Evolutionary conservation across 257 asterid genomes (phyloP).

Genomic region (Agastache rugosa): DNA sequence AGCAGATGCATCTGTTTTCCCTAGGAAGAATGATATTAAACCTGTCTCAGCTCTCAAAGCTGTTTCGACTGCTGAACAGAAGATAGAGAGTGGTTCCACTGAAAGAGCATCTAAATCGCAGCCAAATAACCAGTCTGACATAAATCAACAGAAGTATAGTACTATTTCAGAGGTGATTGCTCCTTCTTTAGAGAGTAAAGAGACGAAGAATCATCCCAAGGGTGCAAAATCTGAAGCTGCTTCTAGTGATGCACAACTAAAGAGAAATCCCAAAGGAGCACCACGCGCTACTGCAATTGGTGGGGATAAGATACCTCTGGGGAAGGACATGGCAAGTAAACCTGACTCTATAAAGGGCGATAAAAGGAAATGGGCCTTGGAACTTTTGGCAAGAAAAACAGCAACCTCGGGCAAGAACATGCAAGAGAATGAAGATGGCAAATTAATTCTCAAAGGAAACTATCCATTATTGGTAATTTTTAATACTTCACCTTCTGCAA

Average conservation of each 20-base stretch:
- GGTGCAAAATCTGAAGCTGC: slow-evolving; percentile 51
- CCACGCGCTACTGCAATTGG: slow-evolving; percentile 34
- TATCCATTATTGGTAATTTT: slow-evolving; percentile 69
- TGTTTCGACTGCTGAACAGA: slow-evolving; percentile 45
- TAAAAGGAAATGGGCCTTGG: slow-evolving; percentile 95
- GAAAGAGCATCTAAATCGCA: slow-evolving; percentile 41
- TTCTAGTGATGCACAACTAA: slow-evolving; percentile 44
- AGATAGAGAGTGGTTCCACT: slow-evolving; percentile 42
- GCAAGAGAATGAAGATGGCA: slow-evolving; percentile 67
- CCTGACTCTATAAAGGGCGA: slow-evolving; percentile 62
- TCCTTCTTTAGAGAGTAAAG: slow-evolving; percentile 48
- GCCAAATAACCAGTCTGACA: slow-evolving; percentile 38
- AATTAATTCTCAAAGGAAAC: slow-evolving; percentile 64
- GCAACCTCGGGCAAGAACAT: slow-evolving; percentile 60
- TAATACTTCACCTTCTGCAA: slow-evolving; percentile 19
- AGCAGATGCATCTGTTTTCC: slow-evolving; percentile 88
- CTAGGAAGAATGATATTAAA: slow-evolving; percentile 77
- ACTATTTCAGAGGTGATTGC: slow-evolving; percentile 31
- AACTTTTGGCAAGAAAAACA: slow-evolving; percentile 87
- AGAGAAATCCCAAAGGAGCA: slow-evolving; percentile 46
- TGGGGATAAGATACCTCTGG: slow-evolving; percentile 46
- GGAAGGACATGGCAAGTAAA: slow-evolving; percentile 50
- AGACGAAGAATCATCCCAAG: slow-evolving; percentile 45
- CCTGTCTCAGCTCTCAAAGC: slow-evolving; percentile 58
- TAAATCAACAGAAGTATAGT: slow-evolving; percentile 44